Evolutionary conservation across 768 basidiomycete genomes (phyloP).

Genomic region (Leucogyrophana mollusca): DNA sequence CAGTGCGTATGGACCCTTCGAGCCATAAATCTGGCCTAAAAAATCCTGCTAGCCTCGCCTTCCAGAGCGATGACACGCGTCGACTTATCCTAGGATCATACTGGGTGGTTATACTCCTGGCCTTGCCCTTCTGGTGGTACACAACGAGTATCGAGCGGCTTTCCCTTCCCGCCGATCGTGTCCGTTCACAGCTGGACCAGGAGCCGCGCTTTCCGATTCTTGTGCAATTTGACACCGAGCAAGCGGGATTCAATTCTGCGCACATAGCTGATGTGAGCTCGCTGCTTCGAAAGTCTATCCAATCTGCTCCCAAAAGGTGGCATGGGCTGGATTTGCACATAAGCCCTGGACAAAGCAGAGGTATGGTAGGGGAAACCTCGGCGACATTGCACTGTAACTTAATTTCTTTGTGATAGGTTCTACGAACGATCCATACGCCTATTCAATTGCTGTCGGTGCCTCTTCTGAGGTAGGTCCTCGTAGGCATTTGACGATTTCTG

Average conservation of each 20-base stretch:
- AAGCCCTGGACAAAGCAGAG: slow-evolving; percentile 20
- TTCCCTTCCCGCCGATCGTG: slow-evolving; percentile 62
- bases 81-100: slow-evolving; percentile 71
- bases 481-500: slow-evolving; percentile 19
- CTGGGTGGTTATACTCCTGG: slow-evolving; percentile 73
- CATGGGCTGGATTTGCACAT: slow-evolving; percentile 41
- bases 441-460: slow-evolving; percentile 23
- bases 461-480: slow-evolving; percentile 18
- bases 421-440: slow-evolving; percentile 10
- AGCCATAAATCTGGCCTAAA: slow-evolving; percentile 20
- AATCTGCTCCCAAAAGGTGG: slow-evolving; percentile 32
- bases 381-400: no score
- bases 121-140: slow-evolving; percentile 91
- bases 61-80: slow-evolving; percentile 49
- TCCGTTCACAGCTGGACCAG: slow-evolving; percentile 49
- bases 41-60: slow-evolving; percentile 52
- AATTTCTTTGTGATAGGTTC: no score
- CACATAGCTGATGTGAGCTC: slow-evolving; percentile 25
- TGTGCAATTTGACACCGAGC: slow-evolving; percentile 37
- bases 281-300: slow-evolving; percentile 15
- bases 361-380: slow-evolving; percentile 29
- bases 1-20: slow-evolving; percentile 19
- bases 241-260: slow-evolving; percentile 7
- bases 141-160: slow-evolving; percentile 88
- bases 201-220: slow-evolving; percentile 42